Evolutionary conservation across 2,329 filamentous ascomycete species (phyloP).

Genomic region (Endoconidiophora polonica): DNA sequence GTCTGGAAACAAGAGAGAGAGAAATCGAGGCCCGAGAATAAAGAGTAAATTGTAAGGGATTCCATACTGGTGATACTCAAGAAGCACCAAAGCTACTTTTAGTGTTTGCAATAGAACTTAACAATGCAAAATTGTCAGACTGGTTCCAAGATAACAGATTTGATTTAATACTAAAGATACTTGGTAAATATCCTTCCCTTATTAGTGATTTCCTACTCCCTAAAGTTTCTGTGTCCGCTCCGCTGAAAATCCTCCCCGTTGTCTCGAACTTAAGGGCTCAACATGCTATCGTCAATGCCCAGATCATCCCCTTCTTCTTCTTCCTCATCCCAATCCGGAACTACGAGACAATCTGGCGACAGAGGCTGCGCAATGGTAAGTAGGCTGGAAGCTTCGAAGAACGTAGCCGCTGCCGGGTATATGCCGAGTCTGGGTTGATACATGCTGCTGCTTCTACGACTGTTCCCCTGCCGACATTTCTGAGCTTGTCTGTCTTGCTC

Average conservation of each 20-base stretch:
- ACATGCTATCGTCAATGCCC: conserved; percentile 1
- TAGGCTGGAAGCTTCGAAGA: background rate
- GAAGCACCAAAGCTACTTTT: no score
- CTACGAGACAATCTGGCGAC: conserved; percentile 2
- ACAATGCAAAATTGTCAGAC: no score
- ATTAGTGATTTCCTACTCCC: background rate
- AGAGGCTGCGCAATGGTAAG: background rate
- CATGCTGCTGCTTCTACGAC: background rate
- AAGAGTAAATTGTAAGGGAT: no score
- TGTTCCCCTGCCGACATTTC: background rate
- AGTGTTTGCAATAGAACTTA: no score
- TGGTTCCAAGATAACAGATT: no score
- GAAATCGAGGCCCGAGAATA: no score
- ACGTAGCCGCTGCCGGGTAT: background rate
- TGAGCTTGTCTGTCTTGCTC: background rate
- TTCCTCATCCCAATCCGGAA: conserved; percentile 3
- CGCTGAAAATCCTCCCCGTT: background rate
- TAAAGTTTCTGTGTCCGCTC: background rate
- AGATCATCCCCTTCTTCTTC: background rate
- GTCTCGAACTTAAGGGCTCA: background rate
- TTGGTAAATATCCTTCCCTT: background rate
- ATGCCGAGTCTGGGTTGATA: conserved; percentile 6
- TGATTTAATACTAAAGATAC: background rate
- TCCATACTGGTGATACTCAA: no score
- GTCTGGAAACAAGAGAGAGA: no score